Evolutionary conservation across 805 yeast species (phyloP), one percentile per base, ranked within the genome.

Genomic region (Wickerhamomyces sydowiorum): DNA sequence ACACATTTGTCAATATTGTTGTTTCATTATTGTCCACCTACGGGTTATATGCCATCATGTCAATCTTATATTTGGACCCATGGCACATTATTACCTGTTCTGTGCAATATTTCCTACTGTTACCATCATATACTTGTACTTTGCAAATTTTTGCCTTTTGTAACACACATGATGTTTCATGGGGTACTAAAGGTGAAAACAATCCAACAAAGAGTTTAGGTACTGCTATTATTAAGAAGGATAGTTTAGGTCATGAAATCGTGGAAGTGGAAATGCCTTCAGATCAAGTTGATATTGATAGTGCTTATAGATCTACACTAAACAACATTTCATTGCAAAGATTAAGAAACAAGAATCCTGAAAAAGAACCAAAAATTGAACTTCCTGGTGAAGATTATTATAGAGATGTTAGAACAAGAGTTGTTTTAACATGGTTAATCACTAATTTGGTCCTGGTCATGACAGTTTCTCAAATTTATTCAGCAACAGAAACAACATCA

Each of bases 141-240:
- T 69, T 91, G 43, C 97, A 91, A 65, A 89, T 93, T 45, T 91
- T 89, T 67, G 97, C 99, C 1, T 89, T 91, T 65, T 91, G 99
- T 69, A 91, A 91, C 62, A 91, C 97, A 3, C 98, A 91, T 65
- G 99, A 91, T 70, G 96, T 93, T 39, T 86, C 96, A 0, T 91
- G 99, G 99, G 99, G 99, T 65, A 91, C 99, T 2, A 91, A 91
- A 61, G 99, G 99, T 51, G 96, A 87, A 47, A 86, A 85, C 55
- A 76, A 76, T 50, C 82, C 81, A 38, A 76, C 78, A 24, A 75
- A 75, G 50, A 79, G 74, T 45, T 67, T 82, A 37, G 95, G 95
- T 47, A 78, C 82, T 38, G 93, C 91, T 36, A 83, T 84, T 27
- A 80, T 84, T 46, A 80, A 75, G 44, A 81, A 79, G 54, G 80